Percentiles rank a stretch among this genome's conserved stretches.
phyloP scores from a whole-genome alignment of 1,284 basidiomycete species.

The Fistulinella staudtii region DNA sequence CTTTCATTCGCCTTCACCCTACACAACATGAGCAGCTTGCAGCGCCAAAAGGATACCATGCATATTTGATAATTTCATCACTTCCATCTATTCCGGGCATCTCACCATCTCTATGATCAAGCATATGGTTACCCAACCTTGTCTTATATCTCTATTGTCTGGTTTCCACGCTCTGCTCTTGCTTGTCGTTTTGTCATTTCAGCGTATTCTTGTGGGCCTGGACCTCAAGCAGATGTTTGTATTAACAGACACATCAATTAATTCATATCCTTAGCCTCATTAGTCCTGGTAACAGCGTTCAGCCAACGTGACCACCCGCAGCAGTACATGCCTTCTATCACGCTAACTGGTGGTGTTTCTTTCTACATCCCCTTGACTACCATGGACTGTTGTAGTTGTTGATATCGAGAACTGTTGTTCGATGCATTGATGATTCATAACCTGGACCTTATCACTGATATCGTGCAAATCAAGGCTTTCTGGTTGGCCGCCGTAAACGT shows the following conservation, averaged over 20 bases:
- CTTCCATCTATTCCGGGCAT: slow-evolving; percentile 32
- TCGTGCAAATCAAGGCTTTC: too few relatives aligned
- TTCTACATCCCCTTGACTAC: neutral
- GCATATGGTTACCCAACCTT: slow-evolving; percentile 19
- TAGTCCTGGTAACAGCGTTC: slow-evolving; percentile 3
- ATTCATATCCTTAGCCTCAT: slow-evolving; percentile 21
- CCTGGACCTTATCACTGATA: neutral
- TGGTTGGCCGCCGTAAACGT: too few relatives aligned
- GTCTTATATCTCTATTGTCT: slow-evolving; percentile 25
- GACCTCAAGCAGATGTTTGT: slow-evolving; percentile 29
- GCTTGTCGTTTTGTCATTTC: slow-evolving; percentile 29
- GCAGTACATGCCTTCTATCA: neutral
- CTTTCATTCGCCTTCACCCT: neutral
- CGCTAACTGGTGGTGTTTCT: neutral
- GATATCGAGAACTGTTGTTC: too few relatives aligned
- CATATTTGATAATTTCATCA: slow-evolving; percentile 35
- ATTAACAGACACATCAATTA: slow-evolving; percentile 34
- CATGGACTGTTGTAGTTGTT: too few relatives aligned
- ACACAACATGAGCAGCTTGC: slow-evolving; percentile 7
- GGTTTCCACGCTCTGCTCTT: slow-evolving; percentile 28
- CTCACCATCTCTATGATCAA: slow-evolving; percentile 25
- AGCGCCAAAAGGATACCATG: slow-evolving; percentile 32
- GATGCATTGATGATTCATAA: too few relatives aligned
- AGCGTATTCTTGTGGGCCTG: slow-evolving; percentile 25
- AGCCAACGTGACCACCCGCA: slow-evolving; percentile 11